Evolutionary conservation across 208 protist species (phyloP), one percentile per base, ranked within the genome.

Genomic region (Trypanosomatidae sp.): DNA sequence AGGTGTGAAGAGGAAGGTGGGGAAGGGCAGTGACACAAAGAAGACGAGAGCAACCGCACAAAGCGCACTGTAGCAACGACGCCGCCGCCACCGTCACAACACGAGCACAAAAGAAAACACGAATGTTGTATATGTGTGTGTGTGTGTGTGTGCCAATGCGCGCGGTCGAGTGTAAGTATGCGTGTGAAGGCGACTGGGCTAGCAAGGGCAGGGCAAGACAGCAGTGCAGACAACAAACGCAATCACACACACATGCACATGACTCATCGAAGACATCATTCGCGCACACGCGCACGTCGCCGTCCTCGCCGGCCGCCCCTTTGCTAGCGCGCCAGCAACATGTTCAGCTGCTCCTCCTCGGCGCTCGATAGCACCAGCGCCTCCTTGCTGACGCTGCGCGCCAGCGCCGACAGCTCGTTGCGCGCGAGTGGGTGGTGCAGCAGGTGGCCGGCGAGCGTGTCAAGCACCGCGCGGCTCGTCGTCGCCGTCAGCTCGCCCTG

Each of bases 381-480:
- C 23, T 92, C 78, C 38, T 82, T 86, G 49, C 76, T 88, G 11
- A 80, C 72, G 26, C 55, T 75, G 28, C 76, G 73, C 16, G 70
- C 78, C 7, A 79, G 38, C 16, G 43, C n/a, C n/a, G 78, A 75
- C 18, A 88, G 66, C 7, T 69, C 47, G 19, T 53, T 44, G 10
- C 84, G 65, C 15, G 75, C 76, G 8, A 28, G 41, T 4, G 49
- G 48, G 48, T 86, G 63, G 38, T 76, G 71, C 8, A 81, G 43
- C 24, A 65, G 49, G 33, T 67, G 73, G 8, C 16, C 43, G 1
- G 47, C 62, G 5, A 92, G 61, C 13, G 65, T 66, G 33, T 92
- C 84, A 20, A 92, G 54, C 30, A 83, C 66, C 0, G 56, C 56
- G 28, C 84, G 67, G 11, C 66, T 61, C 16, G 48, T 56, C 18